Base-by-base conservation (phyloP, 257 asterid genomes). In the Marsdenia floribunda region DNA sequence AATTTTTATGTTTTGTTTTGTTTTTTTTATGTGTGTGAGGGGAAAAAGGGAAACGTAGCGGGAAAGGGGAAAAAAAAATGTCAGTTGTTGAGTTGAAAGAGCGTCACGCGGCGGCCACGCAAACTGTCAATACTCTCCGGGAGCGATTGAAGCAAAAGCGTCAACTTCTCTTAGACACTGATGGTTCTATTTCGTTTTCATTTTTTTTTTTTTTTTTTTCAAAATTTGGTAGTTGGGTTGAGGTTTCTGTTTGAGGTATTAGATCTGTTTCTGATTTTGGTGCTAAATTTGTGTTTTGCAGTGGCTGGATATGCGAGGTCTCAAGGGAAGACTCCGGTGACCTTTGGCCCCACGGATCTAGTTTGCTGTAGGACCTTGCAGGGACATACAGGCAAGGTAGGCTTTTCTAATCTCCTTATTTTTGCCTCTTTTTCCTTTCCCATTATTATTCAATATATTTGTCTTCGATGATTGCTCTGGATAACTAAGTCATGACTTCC, bases 351-450 rank as follows among this genome's bases (percentile, higher is more conserved):
- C 10, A 95, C 98, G 81, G 99, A 95, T 89, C 96, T 95, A 80
- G 97, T 95, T 75, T 95, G 97, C 81, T 90, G 96, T 82, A 84
- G 99, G 88, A 95, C 93, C 74, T 81, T 95, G 79, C 99, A 92
- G 81, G 99, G 98, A 50, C 99, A 95, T 80, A 87, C 97, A 22
- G 98, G 99, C 68, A 95, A 89, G 99, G 99, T 88, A 29, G 7
- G 61, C 50, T 64, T 52, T 11, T 29, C 42, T 49, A 33, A 53
- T 38, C 71, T 15, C 14, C 22, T 18, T 18, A 6, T 64, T 15
- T 63, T 26, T 15, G 67, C 22, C 3, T 71, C 22, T 21, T 33
- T 29, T 44, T 54, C 40, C 13, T 52, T 60, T 52, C 3, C 38
- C 37, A 22, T 55, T 35, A 46, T 35, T 44, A 26, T 65, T 38